phyloP scores from a whole-genome alignment of 2,329 filamentous ascomycete species.

The Aspergillus calidoustus region DNA sequence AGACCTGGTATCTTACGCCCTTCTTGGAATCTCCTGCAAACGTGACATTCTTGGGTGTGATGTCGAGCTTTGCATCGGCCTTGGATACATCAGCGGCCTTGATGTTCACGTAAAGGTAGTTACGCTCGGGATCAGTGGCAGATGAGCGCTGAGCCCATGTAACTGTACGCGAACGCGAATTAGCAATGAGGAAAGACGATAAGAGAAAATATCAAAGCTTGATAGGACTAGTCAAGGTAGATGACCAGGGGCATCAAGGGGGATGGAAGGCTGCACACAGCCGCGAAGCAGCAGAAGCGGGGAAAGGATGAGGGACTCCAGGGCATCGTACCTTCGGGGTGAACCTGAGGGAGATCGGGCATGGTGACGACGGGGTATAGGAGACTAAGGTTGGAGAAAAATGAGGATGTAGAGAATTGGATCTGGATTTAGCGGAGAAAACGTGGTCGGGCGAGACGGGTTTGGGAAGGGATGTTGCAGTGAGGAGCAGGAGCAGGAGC shows the following conservation, averaged over 20 bases:
- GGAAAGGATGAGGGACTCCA: slow-evolving; percentile 32
- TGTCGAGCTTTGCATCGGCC: slow-evolving; percentile 77
- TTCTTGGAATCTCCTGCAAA: slow-evolving; percentile 87
- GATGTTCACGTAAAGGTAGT: slow-evolving; percentile 94
- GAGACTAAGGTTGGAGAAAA: slow-evolving; percentile 14
- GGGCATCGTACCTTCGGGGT: slow-evolving; percentile 52
- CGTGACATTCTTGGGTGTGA: slow-evolving; percentile 75
- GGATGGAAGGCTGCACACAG: slow-evolving; percentile 17
- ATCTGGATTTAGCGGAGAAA: slow-evolving; percentile 6
- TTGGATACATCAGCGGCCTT: slow-evolving; percentile 81
- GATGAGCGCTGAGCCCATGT: slow-evolving; percentile 98
- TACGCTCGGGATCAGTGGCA: slow-evolving; percentile 76
- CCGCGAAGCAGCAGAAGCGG: slow-evolving; percentile 20
- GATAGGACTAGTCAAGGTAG: slow-evolving; percentile 1
- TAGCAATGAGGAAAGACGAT: slow-evolving; percentile 5
- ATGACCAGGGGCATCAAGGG: background rate
- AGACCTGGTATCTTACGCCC: slow-evolving; percentile 84
- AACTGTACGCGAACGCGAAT: slow-evolving; percentile 59
- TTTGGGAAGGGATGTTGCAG: slow-evolving; percentile 17
- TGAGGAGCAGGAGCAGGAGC: slow-evolving; percentile 26
- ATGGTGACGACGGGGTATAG: slow-evolving; percentile 25
- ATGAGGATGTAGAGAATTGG: slow-evolving; percentile 2
- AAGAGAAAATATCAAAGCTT: slow-evolving; percentile 10
- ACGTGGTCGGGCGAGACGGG: slow-evolving; percentile 16
- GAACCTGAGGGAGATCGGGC: slow-evolving; percentile 37